Evolutionary conservation across 129 eudicot genomes (phyloP).

Genomic region (Dittrichia graveolens): DNA sequence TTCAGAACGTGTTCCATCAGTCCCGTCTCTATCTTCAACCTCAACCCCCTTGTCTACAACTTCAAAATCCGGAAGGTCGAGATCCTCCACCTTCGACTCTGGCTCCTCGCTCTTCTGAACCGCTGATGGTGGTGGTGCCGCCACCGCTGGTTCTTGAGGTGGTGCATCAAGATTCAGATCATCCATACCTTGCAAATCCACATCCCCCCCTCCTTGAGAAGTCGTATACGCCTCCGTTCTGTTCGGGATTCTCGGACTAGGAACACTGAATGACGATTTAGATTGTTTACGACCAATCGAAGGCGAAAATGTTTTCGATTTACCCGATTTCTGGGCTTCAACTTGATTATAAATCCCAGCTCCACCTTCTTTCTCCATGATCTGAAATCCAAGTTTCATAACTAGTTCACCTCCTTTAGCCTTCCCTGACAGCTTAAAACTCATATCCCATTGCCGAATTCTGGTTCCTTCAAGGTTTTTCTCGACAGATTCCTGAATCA

Average conservation of each 20-base stretch:
- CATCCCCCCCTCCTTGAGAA: conserved; percentile 42
- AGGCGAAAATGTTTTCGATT: conserved; percentile 44
- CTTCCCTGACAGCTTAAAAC: conserved; percentile 65
- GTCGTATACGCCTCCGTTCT: conserved; percentile 60
- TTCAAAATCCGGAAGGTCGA: conserved; percentile 79
- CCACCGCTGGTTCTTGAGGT: conserved; percentile 18
- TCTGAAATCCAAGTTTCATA: conserved; percentile 82
- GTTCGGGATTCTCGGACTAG: conserved; percentile 73
- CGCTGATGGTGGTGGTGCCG: conserved; percentile 28
- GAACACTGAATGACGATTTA: conserved; percentile 81
- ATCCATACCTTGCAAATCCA: conserved; percentile 62
- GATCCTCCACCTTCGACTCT: conserved; percentile 49
- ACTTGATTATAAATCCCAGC: conserved; percentile 57
- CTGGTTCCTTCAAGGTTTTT: conserved; percentile 70
- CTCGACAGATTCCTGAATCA: conserved; percentile 80
- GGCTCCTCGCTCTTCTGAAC: conserved; percentile 42
- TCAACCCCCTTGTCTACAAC: conserved; percentile 95
- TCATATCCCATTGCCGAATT: conserved; percentile 82
- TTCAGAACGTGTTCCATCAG: conserved; percentile 52
- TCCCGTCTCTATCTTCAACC: conserved; percentile 50
- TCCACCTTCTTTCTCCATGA: conserved; percentile 97
- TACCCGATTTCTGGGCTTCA: conserved; percentile 49
- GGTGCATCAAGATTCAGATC: conserved; percentile 90
- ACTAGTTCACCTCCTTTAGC: conserved; percentile 91
- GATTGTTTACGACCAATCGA: conserved; percentile 78